Percentiles rank a stretch among this genome's conserved stretches.
Evolutionary conservation across 306 rosid species (phyloP).

Genomic region (Quercus dentata): DNA sequence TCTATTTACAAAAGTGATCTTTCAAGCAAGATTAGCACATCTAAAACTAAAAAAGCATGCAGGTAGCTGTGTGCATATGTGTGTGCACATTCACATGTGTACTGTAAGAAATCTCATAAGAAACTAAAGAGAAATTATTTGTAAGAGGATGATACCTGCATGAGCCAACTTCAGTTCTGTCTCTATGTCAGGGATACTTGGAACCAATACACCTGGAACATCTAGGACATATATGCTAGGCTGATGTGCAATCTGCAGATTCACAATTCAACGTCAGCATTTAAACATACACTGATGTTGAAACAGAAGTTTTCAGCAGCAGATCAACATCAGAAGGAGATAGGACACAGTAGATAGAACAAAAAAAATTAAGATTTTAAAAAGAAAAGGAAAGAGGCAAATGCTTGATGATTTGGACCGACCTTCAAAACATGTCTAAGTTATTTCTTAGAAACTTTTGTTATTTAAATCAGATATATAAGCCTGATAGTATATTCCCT

Average conservation of each 20-base stretch:
- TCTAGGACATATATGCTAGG: constrained; percentile 90
- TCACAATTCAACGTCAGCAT: constrained; percentile 3
- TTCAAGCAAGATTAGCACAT: too few relatives aligned
- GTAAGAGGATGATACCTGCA: too few relatives aligned
- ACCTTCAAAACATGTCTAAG: background rate
- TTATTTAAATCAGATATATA: too few relatives aligned
- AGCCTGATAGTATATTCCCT: too few relatives aligned
- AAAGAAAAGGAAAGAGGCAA: background rate
- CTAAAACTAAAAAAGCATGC: too few relatives aligned
- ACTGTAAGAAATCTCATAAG: too few relatives aligned
- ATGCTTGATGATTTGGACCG: background rate
- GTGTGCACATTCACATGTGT: too few relatives aligned
- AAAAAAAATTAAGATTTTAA: background rate
- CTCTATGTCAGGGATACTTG: constrained; percentile 31
- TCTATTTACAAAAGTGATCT: too few relatives aligned
- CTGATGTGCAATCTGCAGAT: constrained; percentile 77
- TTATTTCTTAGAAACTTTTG: too few relatives aligned
- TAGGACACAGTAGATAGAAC: background rate
- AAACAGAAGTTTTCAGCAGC: background rate
- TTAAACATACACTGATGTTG: background rate
- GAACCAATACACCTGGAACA: constrained; percentile 89
- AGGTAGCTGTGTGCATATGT: too few relatives aligned
- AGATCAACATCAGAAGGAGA: background rate
- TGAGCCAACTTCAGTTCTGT: too few relatives aligned
- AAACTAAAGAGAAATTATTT: too few relatives aligned